Evolutionary conservation across 1,284 basidiomycete genomes (phyloP).

Genomic region (Grifola frondosa): DNA sequence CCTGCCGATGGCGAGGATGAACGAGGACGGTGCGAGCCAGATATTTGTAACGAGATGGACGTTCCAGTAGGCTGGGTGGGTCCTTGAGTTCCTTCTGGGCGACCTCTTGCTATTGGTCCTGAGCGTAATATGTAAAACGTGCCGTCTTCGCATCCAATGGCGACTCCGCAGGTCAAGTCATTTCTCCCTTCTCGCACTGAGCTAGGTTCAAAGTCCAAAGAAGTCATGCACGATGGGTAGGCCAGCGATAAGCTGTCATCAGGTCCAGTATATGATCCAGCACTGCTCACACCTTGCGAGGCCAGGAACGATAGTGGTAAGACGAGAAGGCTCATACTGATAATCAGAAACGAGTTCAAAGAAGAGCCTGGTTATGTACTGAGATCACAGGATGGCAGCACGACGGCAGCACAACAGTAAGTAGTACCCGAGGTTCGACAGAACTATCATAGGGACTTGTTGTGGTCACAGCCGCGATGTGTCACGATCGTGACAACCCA

Average conservation of each 20-base stretch:
- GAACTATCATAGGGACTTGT: no score
- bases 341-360: no score
- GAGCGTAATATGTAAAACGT: slow-evolving; percentile 33
- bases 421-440: no score
- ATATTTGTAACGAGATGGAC: slow-evolving; percentile 29
- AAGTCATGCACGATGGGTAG: slow-evolving; percentile 11
- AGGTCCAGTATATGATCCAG: no score
- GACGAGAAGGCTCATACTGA: no score
- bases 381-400: no score
- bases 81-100: no score
- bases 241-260: slow-evolving; percentile 15
- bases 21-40: slow-evolving; percentile 29
- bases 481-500: no score
- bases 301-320: neutral
- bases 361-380: no score
- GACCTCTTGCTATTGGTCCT: neutral
- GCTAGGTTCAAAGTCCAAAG: slow-evolving; percentile 16
- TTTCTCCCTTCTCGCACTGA: neutral
- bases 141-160: slow-evolving; percentile 37
- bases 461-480: no score
- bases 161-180: slow-evolving; percentile 11
- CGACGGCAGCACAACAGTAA: no score
- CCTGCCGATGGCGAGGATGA: slow-evolving; percentile 34
- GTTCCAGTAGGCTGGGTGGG: neutral
- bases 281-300: no score